A percentile compares a stretch with the other conserved stretches of the same genome.
phyloP scores from a whole-genome alignment of 352 stramenopile genomes.

The Phytophthora rubi region DNA sequence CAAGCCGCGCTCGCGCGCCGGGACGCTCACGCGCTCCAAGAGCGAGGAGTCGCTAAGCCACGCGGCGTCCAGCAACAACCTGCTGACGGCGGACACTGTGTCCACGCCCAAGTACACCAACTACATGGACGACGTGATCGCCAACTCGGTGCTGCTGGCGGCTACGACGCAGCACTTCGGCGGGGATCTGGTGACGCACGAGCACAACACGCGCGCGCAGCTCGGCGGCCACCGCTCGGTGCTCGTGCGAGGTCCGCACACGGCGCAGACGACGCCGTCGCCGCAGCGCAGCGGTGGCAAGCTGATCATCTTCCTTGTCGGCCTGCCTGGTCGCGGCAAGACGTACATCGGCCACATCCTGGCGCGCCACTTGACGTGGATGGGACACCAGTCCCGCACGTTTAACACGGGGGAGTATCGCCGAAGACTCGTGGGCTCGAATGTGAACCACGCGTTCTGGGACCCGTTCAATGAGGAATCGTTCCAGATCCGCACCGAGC shows the following conservation, averaged over 20 bases:
- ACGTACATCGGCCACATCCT: constrained; percentile 88
- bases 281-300: constrained; percentile 64
- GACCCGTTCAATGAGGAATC: constrained; percentile 79
- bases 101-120: constrained; percentile 73
- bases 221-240: constrained; percentile 76
- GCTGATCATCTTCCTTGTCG: constrained; percentile 85
- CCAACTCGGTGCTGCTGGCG: constrained; percentile 75
- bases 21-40: constrained; percentile 72
- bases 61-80: constrained; percentile 20
- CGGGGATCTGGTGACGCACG: constrained; percentile 80
- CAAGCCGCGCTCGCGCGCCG: constrained; percentile 46
- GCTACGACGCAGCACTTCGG: constrained; percentile 88
- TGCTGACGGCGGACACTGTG: constrained; percentile 14
- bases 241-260: constrained; percentile 49
- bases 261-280: constrained; percentile 33
- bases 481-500: constrained; percentile 68
- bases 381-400: constrained; percentile 82
- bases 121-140: constrained; percentile 70
- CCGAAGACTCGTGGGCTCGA: constrained; percentile 65
- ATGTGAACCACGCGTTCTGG: constrained; percentile 84
- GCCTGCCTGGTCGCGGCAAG: constrained; percentile 80
- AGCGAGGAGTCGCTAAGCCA: constrained; percentile 71
- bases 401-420: constrained; percentile 89
- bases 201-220: constrained; percentile 76
- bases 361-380: constrained; percentile 84